Conservation (phyloP, 2,329 filamentous ascomycete species). For the Didymella lethalis region DNA sequence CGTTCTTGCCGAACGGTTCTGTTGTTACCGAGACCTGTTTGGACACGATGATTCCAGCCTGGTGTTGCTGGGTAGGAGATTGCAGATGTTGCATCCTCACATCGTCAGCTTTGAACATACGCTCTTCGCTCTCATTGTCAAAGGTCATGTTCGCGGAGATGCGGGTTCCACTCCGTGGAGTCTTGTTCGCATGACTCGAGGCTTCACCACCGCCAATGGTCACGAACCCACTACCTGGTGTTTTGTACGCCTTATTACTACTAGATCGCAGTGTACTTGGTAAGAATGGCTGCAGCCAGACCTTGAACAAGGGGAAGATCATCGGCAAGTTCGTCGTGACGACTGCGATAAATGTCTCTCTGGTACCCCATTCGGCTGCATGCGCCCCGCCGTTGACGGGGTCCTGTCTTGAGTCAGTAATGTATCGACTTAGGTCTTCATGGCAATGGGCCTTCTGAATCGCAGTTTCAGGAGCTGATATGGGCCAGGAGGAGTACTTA, state of each 20-base stretch:
- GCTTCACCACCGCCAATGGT: constrained; percentile 27
- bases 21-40: constrained; percentile 23
- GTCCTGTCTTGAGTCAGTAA: constrained; percentile 27
- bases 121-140: constrained; percentile 28
- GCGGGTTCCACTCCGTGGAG: constrained; percentile 1
- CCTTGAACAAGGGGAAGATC: constrained; percentile 30
- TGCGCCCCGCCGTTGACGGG: constrained; percentile 52
- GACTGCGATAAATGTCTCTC: constrained; percentile 58
- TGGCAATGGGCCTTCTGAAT: not conserved
- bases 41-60: constrained; percentile 21
- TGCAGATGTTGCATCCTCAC: constrained; percentile 23
- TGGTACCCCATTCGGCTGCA: constrained; percentile 56
- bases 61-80: not conserved
- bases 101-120: constrained; percentile 16
- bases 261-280: constrained; percentile 22
- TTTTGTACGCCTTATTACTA: constrained; percentile 22
- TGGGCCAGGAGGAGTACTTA: constrained; percentile 7
- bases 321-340: constrained; percentile 56
- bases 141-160: constrained; percentile 21
- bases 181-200: constrained; percentile 9
- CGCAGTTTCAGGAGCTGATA: constrained; percentile 1
- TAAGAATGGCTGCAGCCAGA: constrained; percentile 22
- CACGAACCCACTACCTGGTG: constrained; percentile 25
- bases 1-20: constrained; percentile 24
- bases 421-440: not conserved